Evolutionary conservation across 441 rosid species (phyloP).

Genomic region (Cnidoscolus chayamansa): DNA sequence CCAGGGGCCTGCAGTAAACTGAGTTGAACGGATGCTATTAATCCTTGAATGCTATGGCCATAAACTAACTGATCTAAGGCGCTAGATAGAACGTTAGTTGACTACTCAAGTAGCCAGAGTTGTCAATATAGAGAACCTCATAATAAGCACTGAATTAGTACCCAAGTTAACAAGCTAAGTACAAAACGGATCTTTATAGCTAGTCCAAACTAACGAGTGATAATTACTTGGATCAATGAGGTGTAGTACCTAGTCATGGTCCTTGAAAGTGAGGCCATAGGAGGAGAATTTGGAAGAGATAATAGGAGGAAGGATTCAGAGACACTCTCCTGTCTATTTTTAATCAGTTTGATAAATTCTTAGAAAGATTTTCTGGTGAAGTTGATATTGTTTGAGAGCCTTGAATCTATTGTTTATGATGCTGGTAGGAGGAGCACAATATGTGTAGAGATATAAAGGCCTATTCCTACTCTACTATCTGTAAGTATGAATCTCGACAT

Average conservation of each 20-base stretch:
- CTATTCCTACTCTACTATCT: background rate
- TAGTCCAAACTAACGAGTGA: background rate
- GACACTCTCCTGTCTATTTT: background rate
- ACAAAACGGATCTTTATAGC: background rate
- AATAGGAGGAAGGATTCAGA: background rate
- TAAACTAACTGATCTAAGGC: background rate
- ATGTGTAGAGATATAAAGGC: background rate
- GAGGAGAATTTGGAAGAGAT: background rate
- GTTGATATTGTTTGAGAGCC: background rate
- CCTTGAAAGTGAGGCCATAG: background rate
- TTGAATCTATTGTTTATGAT: background rate
- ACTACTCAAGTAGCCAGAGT: too few relatives aligned
- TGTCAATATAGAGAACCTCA: too few relatives aligned
- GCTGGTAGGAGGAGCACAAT: background rate
- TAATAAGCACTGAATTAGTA: background rate
- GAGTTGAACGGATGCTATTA: too few relatives aligned
- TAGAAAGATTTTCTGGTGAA: background rate
- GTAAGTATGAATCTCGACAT: background rate
- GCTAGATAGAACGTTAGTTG: background rate
- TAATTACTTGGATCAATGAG: too few relatives aligned
- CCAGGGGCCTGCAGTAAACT: background rate
- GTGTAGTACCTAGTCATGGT: background rate
- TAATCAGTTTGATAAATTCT: background rate
- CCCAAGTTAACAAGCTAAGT: background rate
- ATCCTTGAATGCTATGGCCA: background rate